Percentiles rank a stretch among this genome's conserved stretches.
These are phyloP conservation scores for Ceratorhiza oryzae-sativae DNA, from an alignment of 1,284 basidiomycete genomes.

Conservation along the genomic window DNA sequence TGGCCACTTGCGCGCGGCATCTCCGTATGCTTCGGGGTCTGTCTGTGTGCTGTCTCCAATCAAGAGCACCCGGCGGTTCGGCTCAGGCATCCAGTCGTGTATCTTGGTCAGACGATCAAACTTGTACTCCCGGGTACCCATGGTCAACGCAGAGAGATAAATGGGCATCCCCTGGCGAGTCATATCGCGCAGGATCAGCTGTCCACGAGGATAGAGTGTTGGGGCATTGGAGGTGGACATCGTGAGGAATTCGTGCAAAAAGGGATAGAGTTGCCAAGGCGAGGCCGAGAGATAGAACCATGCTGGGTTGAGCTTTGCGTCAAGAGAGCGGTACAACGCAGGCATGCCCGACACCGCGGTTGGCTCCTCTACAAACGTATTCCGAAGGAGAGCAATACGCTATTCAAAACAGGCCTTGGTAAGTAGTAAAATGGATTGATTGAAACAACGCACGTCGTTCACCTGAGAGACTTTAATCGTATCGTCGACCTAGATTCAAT, in stretches of 20 bases:
- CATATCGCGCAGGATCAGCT: conserved; percentile 25
- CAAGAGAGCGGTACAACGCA: background rate
- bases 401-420: background rate
- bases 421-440: background rate
- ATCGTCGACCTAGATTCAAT: conserved; percentile 8
- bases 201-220: conserved; percentile 10
- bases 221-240: background rate
- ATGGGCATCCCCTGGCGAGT: conserved; percentile 5
- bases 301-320: conserved; percentile 18
- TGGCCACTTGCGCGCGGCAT: conserved; percentile 16
- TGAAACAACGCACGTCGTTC: background rate
- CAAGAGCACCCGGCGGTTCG: conserved; percentile 13
- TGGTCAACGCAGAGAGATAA: conserved; percentile 28
- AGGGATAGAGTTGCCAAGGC: conserved; percentile 26
- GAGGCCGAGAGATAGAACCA: conserved; percentile 31
- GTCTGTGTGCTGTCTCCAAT: conserved; percentile 24
- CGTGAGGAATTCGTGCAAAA: conserved; percentile 20
- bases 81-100: conserved; percentile 12
- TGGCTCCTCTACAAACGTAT: conserved; percentile 22
- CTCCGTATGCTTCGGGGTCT: conserved; percentile 23
- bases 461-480: conserved; percentile 24
- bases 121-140: conserved; percentile 22
- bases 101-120: conserved; percentile 5
- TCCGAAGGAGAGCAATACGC: conserved; percentile 20
- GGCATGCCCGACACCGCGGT: conserved; percentile 1